phyloP scores from a whole-genome alignment of 148 eudicot genomes.

The Vaccinium darrowii region DNA sequence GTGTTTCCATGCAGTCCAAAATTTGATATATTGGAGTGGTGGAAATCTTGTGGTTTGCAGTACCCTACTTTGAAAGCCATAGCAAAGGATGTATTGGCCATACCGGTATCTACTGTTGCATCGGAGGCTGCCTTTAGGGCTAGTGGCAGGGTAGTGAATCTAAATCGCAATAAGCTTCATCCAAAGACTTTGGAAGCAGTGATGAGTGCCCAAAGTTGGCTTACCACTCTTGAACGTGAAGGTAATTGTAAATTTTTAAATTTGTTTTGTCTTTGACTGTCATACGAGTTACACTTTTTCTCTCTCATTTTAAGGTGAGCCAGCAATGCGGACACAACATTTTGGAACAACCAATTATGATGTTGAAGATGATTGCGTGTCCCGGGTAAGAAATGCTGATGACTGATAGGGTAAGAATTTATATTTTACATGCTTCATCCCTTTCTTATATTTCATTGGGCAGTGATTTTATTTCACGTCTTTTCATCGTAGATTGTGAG shows the following conservation, averaged over 20 bases:
- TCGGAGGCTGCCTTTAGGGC: neutral
- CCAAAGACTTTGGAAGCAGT: neutral
- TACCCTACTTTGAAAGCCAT: conserved; percentile 6
- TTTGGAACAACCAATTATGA: neutral
- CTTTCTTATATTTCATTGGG: neutral
- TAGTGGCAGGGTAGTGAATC: neutral
- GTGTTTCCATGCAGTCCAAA: neutral
- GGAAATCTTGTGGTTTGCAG: neutral
- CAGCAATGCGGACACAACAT: neutral
- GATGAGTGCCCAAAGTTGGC: neutral
- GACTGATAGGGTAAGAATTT: neutral
- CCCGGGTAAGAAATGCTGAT: neutral
- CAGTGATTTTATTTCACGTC: neutral
- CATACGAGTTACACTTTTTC: neutral
- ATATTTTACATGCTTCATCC: neutral
- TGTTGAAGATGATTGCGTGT: neutral
- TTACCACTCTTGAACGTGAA: neutral
- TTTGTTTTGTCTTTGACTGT: neutral
- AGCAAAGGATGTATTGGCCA: neutral
- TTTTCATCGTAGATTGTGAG: neutral
- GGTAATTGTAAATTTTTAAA: neutral
- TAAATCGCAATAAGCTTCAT: neutral
- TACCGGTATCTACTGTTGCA: neutral
- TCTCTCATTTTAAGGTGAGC: neutral
- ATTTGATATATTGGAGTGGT: neutral